A percentile compares a stretch with the other conserved stretches of the same genome.
Evolutionary conservation across 495 filamentous ascomycete species (phyloP).

Genomic region (Aspergillus taichungensis): DNA sequence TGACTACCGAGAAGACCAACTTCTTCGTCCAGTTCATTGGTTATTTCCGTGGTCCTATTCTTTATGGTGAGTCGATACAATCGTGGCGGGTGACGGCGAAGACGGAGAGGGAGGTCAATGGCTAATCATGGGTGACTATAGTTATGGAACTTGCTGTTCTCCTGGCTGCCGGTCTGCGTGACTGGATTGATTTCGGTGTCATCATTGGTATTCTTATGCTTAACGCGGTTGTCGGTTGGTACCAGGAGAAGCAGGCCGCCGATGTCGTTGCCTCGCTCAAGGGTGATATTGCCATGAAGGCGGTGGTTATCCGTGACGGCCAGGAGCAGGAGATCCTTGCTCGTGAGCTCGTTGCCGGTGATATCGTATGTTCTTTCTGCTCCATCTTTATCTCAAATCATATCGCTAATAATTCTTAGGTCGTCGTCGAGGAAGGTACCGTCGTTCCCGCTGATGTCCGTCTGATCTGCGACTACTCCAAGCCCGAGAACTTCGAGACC

Average conservation of each 20-base stretch:
- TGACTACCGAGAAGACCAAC: conserved; percentile 68
- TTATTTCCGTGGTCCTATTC: conserved; percentile 76
- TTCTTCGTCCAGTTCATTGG: conserved; percentile 67
- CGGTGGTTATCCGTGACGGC: conserved; percentile 62
- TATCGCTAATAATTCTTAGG: conserved; percentile 19
- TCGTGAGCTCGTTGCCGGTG: conserved; percentile 71
- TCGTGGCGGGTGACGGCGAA: conserved; percentile 2
- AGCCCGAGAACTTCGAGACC: conserved; percentile 60
- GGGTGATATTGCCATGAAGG: conserved; percentile 78
- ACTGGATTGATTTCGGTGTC: conserved; percentile 81
- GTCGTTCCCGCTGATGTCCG: conserved; percentile 67
- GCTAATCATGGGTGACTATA: conserved; percentile 15
- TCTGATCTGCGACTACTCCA: conserved; percentile 67
- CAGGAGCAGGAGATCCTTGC: conserved; percentile 64
- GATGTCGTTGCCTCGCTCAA: conserved; percentile 74
- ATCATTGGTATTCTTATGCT: conserved; percentile 76
- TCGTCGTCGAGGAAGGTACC: conserved; percentile 68
- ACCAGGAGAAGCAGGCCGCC: conserved; percentile 80
- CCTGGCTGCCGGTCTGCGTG: conserved; percentile 67
- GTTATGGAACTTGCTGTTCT: conserved; percentile 82
- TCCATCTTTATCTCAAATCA: not conserved
- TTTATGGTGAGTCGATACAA: conserved; percentile 55
- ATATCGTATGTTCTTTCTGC: conserved; percentile 51
- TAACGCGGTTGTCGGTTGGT: conserved; percentile 76
- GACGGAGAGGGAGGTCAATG: no score